A percentile compares a stretch with the other conserved stretches of the same genome.
phyloP scores from a whole-genome alignment of 352 stramenopile species.

The Globisporangium polare region DNA sequence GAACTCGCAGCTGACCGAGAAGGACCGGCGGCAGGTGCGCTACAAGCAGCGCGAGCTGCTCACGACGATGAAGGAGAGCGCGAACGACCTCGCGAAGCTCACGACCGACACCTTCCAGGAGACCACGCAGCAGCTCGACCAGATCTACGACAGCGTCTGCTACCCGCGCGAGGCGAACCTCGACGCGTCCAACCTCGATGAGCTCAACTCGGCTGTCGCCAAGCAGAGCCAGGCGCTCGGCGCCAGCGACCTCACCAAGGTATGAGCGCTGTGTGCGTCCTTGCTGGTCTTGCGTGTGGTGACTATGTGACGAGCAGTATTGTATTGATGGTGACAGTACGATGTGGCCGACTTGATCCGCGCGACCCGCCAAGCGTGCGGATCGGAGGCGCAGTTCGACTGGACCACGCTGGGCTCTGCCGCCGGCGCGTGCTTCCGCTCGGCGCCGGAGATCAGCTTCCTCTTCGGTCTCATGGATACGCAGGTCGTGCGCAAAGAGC shows the following conservation, averaged over 20 bases:
- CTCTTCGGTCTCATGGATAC: conserved; percentile 79
- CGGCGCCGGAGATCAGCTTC: conserved; percentile 67
- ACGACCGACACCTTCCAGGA: conserved; percentile 50
- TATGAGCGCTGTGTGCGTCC: conserved; percentile 4
- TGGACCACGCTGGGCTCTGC: conserved; percentile 57
- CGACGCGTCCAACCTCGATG: conserved; percentile 77
- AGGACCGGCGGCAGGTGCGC: conserved; percentile 67
- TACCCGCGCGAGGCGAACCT: conserved; percentile 81
- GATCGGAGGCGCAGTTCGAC: conserved; percentile 50
- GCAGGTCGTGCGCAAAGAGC: conserved; percentile 67
- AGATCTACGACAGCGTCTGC: conserved; percentile 77
- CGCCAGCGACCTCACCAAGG: conserved; percentile 73
- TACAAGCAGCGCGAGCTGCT: conserved; percentile 76
- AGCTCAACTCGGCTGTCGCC: conserved; percentile 69
- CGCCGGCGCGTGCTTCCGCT: conserved; percentile 68
- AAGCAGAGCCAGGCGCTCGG: conserved; percentile 73
- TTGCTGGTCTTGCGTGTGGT: background rate
- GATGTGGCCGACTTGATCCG: conserved; percentile 66
- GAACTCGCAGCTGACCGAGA: conserved; percentile 62
- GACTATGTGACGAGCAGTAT: background rate
- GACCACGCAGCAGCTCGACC: conserved; percentile 59
- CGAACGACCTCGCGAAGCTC: conserved; percentile 59
- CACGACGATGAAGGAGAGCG: conserved; percentile 70
- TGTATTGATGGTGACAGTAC: conserved; percentile 26
- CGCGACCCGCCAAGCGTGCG: conserved; percentile 37